Base-by-base conservation (phyloP, 768 basidiomycete species). In the Mrakia frigida region DNA sequence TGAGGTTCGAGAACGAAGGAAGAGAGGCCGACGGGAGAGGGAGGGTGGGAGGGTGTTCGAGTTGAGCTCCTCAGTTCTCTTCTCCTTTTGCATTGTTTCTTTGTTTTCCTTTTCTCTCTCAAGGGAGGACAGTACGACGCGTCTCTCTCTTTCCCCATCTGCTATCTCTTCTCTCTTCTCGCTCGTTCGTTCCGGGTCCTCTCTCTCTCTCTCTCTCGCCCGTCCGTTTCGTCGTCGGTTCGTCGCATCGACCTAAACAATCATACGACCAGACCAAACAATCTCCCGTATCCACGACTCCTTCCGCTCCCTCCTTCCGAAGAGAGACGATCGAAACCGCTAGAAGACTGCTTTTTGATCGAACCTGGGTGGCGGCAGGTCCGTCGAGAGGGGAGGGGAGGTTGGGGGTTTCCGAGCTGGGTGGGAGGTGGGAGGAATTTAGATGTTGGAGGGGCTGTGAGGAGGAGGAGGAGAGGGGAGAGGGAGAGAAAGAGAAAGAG, bases 391-490 rank as follows among this genome's bases (percentile, higher is more conserved):
- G 35, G 35, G 10, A 2, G 65, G 39, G 23, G 39, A 41, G 39
- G n/a, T n/a, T n/a, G n/a, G 11, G 35, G 35, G 65, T 6, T 25
- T 28, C 56, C 25, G 65, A n/a, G 37, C 14, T 25, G 7, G 39
- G 25, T 25, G 65, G 37, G 65, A 68, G 35, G n/a, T n/a, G n/a
- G n/a, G 37, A 25, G 37, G 21, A 23, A 68, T 56, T 77, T 73
- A 77, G 76, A 77, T 77, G 70, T 61, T 77, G 63, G 76, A 77
- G 72, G 76, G 76, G 76, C 76, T 77, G 76, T 21, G n/a, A 67
- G n/a, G 39, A 52, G 0, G 41, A 28, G 35, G 23, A 7, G 11
- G n/a, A 28, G 39, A 21, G 53, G 16, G n/a, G 52, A 9, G 39
- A n/a, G 16, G 10, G 43, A 46, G 6, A 14, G 43, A 18, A 50